A percentile compares a stretch with the other conserved stretches of the same genome.
phyloP scores from a whole-genome alignment of 1,139 yeast species.

The Debaryomyces fabryi region DNA sequence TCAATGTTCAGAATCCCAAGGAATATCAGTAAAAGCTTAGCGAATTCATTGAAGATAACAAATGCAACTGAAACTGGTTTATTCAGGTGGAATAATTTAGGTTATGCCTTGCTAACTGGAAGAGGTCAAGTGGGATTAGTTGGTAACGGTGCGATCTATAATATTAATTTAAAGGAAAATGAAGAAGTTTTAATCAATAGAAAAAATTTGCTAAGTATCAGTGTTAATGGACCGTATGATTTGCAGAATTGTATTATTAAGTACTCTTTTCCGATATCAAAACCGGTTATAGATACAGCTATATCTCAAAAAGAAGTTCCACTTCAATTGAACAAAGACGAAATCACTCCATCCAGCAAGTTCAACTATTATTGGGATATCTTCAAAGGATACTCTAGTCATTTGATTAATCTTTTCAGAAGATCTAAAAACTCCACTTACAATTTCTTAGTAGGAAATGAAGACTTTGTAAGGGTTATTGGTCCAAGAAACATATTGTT shows the following conservation, averaged over 20 bases:
- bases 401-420: not conserved
- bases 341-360: not conserved
- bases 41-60: slow-evolving; percentile 26
- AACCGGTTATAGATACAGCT: not conserved
- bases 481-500: slow-evolving; percentile 61
- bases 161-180: slow-evolving; percentile 42
- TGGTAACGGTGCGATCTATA: slow-evolving; percentile 60
- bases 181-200: slow-evolving; percentile 55
- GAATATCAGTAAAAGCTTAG: slow-evolving; percentile 37
- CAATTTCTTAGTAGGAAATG: slow-evolving; percentile 33
- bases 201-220: slow-evolving; percentile 51
- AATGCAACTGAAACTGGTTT: slow-evolving; percentile 39
- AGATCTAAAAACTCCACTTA: slow-evolving; percentile 10
- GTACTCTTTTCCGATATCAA: slow-evolving; percentile 23
- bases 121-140: slow-evolving; percentile 61
- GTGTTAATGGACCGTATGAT: slow-evolving; percentile 54
- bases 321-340: not conserved
- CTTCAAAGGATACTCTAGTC: not conserved
- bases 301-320: not conserved
- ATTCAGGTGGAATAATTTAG: slow-evolving; percentile 32
- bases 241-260: slow-evolving; percentile 40
- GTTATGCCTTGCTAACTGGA: slow-evolving; percentile 55
- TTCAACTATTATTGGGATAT: not conserved
- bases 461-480: slow-evolving; percentile 46
- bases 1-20: slow-evolving; percentile 43